A percentile compares a stretch with the other conserved stretches of the same genome.
Evolutionary conservation across 441 rosid species (phyloP).

Genomic region (Euphorbia schlechtendalii): DNA sequence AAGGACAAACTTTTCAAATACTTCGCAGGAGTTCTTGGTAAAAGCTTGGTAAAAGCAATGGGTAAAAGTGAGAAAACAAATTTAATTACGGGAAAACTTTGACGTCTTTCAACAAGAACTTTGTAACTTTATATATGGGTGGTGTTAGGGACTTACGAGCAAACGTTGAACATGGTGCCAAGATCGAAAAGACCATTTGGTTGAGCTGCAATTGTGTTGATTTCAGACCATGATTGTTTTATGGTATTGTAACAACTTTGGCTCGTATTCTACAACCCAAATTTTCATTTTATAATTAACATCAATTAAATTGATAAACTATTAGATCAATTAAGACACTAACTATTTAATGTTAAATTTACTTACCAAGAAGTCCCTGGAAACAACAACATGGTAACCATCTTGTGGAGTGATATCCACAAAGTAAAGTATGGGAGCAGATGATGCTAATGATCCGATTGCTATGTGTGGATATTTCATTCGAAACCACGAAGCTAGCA

Average conservation of each 20-base stretch:
- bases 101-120: too few relatives aligned
- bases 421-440: conserved; percentile 11
- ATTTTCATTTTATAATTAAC: background rate
- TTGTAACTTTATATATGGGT: too few relatives aligned
- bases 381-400: conserved; percentile 36
- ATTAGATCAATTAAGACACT: too few relatives aligned
- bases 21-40: too few relatives aligned
- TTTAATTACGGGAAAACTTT: too few relatives aligned
- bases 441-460: conserved; percentile 41
- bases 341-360: too few relatives aligned
- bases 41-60: too few relatives aligned
- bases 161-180: conserved; percentile 11
- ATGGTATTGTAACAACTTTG: conserved; percentile 21
- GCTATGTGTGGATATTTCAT: conserved; percentile 49
- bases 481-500: conserved; percentile 48
- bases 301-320: too few relatives aligned
- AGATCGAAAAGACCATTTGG: conserved; percentile 8
- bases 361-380: conserved; percentile 45
- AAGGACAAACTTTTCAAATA: too few relatives aligned
- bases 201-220: background rate
- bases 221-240: conserved; percentile 8
- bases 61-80: too few relatives aligned
- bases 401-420: conserved; percentile 36
- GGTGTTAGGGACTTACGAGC: too few relatives aligned
- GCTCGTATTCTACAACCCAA: conserved; percentile 14